Base-by-base conservation (phyloP, 768 basidiomycete species). In the Lentinus tigrinus region DNA sequence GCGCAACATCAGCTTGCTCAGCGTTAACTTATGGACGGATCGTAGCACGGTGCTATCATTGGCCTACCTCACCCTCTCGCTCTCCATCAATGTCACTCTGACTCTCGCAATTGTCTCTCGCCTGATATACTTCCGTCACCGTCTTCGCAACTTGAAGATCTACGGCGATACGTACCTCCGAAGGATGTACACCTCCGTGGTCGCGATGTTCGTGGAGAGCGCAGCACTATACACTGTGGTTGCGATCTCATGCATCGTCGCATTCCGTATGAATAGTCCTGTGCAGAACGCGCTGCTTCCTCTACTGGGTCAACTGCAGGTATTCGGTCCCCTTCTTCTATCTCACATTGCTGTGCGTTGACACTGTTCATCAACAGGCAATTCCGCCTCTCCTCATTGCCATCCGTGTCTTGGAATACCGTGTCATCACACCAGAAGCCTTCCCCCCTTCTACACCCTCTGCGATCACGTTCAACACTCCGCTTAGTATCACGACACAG, bases 241-340 rank as follows among this genome's bases (percentile, higher is more conserved):
- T 0, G 58, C 64, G 0, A 39, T 65, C 8, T 27, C 65, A 3
- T 39, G 55, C 14, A 60, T 70, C 37, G 54, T 70, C 19, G 63
- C 61, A 9, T 60, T 57, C 38, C 65, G 60, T 0, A 17, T 60
- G 7, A 54, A 47, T 26, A 67, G 56, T 39, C 63, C 65, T 2
- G 17, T 67, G 44, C 65, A 67, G 43, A 63, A 62, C 36, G 65
- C 63, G 2, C 46, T 68, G 2, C 58, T 68, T 8, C 69, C 69
- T 1, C 54, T 64, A 49, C 52, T 70, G 19, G 64, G 69, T 1
- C 69, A 70, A 48, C 26, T 68, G 16, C 68, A 67, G 66, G 67
- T 66, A 14, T 13, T 9, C 23, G 4, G 8, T 21, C 16, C 11
- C 26, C 34, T n/a, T 16, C 47, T 17, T 4, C 2, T 13, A 1